Evolutionary conservation across 1,139 yeast species (phyloP), one percentile per base, ranked within the genome.

Genomic region (Candida anutae): DNA sequence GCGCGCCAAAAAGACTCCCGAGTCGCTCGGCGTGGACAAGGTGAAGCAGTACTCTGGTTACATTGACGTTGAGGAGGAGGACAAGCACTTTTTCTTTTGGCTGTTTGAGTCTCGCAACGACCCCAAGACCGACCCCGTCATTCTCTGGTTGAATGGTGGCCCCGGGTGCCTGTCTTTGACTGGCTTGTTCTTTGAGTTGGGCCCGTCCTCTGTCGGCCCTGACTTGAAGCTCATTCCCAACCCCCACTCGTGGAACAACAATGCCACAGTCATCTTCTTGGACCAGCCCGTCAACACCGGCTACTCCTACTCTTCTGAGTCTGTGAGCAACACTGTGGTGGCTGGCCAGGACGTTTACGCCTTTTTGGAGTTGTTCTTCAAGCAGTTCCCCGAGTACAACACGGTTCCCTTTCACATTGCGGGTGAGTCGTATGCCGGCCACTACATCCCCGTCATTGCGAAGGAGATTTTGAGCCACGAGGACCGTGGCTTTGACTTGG

Each of bases 341-440:
- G 97, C 97, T 15, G 95, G 94, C 42, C 69, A 80, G 54, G 97
- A 90, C 51, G 95, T 87, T 19, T 84, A 84, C 43, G 94, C 95
- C 1, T 88, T 90, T 59, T 69, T 90, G 56, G 80, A 82, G 49
- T 70, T 88, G 50, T 90, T 90, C 66, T 90, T 82, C 69, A 72
- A 81, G 55, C 84, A 83, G 53, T 90, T 87, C 73, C 94, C 96
- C 24, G 75, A 88, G 58, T 85, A 81, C 60, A 57, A 69, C 27
- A 57, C 71, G 21, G 66, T 72, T 35, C 76, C 73, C 30, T 87
- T 90, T 79, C 97, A 88, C 58, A 87, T 90, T 58, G 94, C 97
- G 26, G 98, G 97, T 45, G 97, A 90, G 61, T 84, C 95, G n/a
- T 90, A 90, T 52, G 98, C 95, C 31, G 98, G 98, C 38, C 97